A percentile compares a stretch with the other conserved stretches of the same genome.
These are phyloP conservation scores for Colletotrichum sp. DNA, from an alignment of 2,329 filamentous ascomycete species.

Conservation along the genomic window DNA sequence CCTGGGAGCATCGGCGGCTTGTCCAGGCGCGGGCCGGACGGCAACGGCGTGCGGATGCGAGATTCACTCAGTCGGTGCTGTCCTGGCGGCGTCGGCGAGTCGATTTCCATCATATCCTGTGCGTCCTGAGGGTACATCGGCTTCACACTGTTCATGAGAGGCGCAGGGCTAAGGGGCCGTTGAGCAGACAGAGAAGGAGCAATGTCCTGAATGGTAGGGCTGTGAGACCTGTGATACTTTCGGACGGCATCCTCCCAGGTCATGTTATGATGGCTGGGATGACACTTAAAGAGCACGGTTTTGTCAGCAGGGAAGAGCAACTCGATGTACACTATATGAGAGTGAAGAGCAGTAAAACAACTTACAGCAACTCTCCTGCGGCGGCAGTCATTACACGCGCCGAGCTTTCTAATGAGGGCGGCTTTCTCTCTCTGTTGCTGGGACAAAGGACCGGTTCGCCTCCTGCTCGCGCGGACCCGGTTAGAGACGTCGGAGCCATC, in stretches of 20 bases:
- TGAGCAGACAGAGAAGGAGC: conserved; percentile 44
- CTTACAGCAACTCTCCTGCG: conserved; percentile 64
- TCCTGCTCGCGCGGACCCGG: conserved; percentile 59
- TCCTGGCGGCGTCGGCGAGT: conserved; percentile 42
- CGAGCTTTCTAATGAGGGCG: conserved; percentile 63
- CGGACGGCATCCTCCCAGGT: conserved; percentile 63
- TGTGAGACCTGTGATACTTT: conserved; percentile 59
- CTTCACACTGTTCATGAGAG: conserved; percentile 38
- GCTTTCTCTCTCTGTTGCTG: conserved; percentile 64
- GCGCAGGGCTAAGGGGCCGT: conserved; percentile 52
- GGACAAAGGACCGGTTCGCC: conserved; percentile 64
- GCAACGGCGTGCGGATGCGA: conserved; percentile 60
- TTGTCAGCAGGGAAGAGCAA: conserved; percentile 19
- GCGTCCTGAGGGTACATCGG: conserved; percentile 48
- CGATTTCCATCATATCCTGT: conserved; percentile 66
- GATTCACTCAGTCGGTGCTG: conserved; percentile 49
- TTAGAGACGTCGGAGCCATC: conserved; percentile 60
- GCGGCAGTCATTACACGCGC: conserved; percentile 61
- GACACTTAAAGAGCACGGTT: conserved; percentile 47
- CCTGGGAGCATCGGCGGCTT: conserved; percentile 54
- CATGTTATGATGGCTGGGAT: conserved; percentile 65
- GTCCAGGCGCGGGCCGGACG: conserved; percentile 60
- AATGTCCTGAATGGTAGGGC: conserved; percentile 56
- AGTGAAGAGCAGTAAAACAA: conserved; percentile 19
- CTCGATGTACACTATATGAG: not conserved